Evolutionary conservation across 768 basidiomycete genomes (phyloP).

Genomic region (Russula sp.): DNA sequence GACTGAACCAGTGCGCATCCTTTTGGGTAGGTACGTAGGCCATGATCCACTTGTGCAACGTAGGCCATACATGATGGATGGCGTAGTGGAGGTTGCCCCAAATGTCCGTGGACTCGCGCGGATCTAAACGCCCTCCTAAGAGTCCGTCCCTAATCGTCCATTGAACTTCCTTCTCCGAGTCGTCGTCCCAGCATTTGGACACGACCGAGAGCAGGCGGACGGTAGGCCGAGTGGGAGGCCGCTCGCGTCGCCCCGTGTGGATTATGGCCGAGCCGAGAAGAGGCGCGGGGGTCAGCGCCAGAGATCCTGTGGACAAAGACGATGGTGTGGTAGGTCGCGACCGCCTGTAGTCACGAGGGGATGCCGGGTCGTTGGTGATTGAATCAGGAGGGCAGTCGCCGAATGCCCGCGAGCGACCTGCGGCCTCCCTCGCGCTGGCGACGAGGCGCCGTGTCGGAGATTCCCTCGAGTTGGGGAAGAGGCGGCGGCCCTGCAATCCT

Average conservation of each 20-base stretch:
- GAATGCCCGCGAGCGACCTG: not conserved
- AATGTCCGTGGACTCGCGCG: not conserved
- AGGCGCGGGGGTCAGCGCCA: not conserved
- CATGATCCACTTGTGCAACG: constrained; percentile 9
- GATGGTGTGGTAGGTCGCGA: not conserved
- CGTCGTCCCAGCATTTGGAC: not conserved
- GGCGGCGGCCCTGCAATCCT: not conserved
- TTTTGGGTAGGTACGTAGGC: not conserved
- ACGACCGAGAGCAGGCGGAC: not conserved
- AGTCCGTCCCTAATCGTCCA: not conserved
- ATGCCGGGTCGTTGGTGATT: not conserved
- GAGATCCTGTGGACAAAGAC: not conserved
- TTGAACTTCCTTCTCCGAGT: not conserved
- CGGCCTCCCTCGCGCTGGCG: not conserved
- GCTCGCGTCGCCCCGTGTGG: not conserved
- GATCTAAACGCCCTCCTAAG: not conserved
- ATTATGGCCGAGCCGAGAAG: not conserved
- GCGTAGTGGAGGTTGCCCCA: not conserved
- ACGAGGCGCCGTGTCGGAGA: constrained; percentile 2
- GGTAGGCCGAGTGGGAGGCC: not conserved
- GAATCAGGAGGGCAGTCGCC: not conserved
- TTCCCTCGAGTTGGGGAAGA: not conserved
- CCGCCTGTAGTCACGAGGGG: not conserved
- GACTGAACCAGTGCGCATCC: not conserved
- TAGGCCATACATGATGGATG: not conserved